Evolutionary conservation across 129 eudicot species (phyloP).

Genomic region (Helianthus tuberosus): DNA sequence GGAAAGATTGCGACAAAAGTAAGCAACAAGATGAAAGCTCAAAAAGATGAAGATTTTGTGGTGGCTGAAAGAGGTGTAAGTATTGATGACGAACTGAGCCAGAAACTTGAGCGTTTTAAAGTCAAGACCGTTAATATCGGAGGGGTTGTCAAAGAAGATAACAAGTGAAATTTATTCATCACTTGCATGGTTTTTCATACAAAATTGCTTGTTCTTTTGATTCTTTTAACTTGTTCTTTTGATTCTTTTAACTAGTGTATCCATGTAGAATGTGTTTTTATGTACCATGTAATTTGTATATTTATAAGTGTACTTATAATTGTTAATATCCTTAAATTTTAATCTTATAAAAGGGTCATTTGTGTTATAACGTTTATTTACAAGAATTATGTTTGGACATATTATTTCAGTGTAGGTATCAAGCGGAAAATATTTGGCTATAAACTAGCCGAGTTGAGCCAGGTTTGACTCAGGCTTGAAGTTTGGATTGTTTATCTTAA

Average conservation of each 20-base stretch:
- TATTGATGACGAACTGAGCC: slow-evolving; percentile 23
- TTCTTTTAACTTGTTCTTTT: no score
- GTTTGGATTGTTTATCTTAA: no score
- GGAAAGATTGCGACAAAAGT: slow-evolving; percentile 32
- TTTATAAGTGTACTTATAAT: no score
- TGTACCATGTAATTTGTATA: neutral
- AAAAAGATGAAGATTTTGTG: slow-evolving; percentile 10
- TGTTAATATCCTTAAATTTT: no score
- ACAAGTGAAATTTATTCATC: slow-evolving; percentile 13
- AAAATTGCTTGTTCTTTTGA: neutral
- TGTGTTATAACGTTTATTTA: no score
- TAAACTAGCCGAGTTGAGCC: no score
- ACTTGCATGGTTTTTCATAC: neutral
- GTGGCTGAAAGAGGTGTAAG: slow-evolving; percentile 27
- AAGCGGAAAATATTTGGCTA: no score
- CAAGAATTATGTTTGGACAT: no score
- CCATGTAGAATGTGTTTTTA: neutral
- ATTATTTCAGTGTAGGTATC: no score
- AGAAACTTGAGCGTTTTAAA: slow-evolving; percentile 51
- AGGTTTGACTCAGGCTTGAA: no score
- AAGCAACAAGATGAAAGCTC: slow-evolving; percentile 20
- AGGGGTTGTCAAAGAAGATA: slow-evolving; percentile 33
- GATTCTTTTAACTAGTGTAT: slow-evolving; percentile 5
- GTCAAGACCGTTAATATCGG: slow-evolving; percentile 43
- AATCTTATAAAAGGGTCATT: no score